Percentiles rank a stretch among this genome's conserved stretches.
These are phyloP conservation scores for Cladosporium oxysporum DNA, from an alignment of 2,329 filamentous ascomycete species.

Conservation along the genomic window DNA sequence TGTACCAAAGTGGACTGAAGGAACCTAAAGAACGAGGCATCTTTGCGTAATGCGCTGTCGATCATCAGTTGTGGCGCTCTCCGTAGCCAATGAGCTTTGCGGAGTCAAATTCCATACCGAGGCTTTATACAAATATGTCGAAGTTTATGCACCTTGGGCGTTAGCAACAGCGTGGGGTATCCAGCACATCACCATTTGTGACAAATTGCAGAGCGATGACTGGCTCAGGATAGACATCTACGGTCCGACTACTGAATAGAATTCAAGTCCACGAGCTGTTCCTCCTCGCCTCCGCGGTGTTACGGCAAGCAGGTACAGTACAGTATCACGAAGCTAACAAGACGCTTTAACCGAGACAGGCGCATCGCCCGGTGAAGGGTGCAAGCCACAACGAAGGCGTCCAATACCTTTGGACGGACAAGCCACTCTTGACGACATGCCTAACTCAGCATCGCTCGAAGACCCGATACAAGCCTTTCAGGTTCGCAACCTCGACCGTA, in stretches of 20 bases:
- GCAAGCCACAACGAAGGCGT: neutral
- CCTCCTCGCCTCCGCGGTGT: neutral
- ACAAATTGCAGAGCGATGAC: constrained; percentile 7
- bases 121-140: neutral
- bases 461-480: constrained; percentile 90
- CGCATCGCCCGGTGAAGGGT: neutral
- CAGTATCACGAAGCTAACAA: neutral
- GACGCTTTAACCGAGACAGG: neutral
- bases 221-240: neutral
- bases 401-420: neutral
- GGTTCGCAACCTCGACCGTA: constrained; percentile 82
- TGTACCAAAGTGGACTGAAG: neutral
- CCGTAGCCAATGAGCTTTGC: neutral
- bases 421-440: neutral
- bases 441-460: constrained; percentile 81
- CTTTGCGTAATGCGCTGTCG: neutral
- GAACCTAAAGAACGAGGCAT: neutral
- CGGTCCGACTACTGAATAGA: neutral
- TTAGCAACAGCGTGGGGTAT: neutral
- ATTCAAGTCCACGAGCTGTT: neutral
- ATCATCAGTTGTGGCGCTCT: neutral
- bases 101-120: constrained; percentile 12
- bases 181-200: neutral
- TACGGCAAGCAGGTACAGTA: neutral
- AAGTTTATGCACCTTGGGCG: neutral